Evolutionary conservation across 1,284 basidiomycete genomes (phyloP).

Genomic region (Malassezia slooffiae): DNA sequence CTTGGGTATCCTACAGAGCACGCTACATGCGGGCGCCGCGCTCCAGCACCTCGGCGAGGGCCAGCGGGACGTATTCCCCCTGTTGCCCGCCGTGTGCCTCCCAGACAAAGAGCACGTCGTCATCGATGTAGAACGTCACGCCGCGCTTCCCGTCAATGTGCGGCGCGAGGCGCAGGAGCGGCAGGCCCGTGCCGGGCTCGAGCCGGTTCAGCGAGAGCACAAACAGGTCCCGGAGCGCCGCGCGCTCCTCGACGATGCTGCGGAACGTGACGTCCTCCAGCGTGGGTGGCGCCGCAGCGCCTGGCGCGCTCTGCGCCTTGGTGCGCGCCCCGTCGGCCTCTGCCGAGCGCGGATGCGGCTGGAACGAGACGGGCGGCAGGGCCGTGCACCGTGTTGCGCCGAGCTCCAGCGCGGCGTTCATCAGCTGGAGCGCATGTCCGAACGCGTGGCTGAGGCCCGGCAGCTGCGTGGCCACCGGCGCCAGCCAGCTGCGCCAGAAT

Average conservation of each 20-base stretch:
- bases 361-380: constrained; percentile 45
- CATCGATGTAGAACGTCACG: constrained; percentile 67
- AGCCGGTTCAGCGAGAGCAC: constrained; percentile 74
- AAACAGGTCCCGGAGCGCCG: constrained; percentile 69
- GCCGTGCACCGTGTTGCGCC: not conserved
- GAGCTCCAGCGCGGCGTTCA: constrained; percentile 79
- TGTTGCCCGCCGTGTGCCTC: not conserved
- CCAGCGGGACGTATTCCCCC: constrained; percentile 6
- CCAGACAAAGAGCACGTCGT: constrained; percentile 54
- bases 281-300: constrained; percentile 2
- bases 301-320: not conserved
- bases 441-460: constrained; percentile 66
- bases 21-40: constrained; percentile 1
- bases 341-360: not conserved
- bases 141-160: constrained; percentile 72
- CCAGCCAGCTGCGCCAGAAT: constrained; percentile 75
- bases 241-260: constrained; percentile 75
- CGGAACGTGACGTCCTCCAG: constrained; percentile 59
- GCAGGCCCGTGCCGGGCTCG: constrained; percentile 70
- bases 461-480: constrained; percentile 52
- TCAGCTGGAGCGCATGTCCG: constrained; percentile 70
- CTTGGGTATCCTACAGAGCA: too few relatives aligned
- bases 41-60: constrained; percentile 4
- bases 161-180: constrained; percentile 64
- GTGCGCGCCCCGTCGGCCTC: not conserved